Percentiles rank a stretch among this genome's conserved stretches.
Evolutionary conservation across 305 asterid genomes (phyloP).

Genomic region (Fraxinus angustifolia): DNA sequence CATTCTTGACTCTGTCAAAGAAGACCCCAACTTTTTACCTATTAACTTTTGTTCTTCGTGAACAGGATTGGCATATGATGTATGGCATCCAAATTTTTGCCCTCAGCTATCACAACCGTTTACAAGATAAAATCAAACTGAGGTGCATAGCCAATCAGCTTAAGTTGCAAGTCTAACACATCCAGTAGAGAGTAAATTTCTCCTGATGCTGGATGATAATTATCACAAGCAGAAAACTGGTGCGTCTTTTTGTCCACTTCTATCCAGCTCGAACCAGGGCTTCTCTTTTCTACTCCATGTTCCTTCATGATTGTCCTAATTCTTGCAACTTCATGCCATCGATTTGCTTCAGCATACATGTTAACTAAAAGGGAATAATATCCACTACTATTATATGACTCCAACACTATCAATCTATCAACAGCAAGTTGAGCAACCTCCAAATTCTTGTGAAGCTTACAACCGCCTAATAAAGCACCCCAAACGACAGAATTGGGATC

Average conservation of each 20-base stretch:
- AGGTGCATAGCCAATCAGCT: slow-evolving; percentile 26
- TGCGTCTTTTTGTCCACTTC: slow-evolving; percentile 49
- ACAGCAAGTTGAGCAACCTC: slow-evolving; percentile 60
- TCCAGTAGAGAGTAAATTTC: slow-evolving; percentile 41
- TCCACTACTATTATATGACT: slow-evolving; percentile 54
- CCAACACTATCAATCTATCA: slow-evolving; percentile 43
- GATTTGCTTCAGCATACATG: slow-evolving; percentile 47
- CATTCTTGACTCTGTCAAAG: neutral
- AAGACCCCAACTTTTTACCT: neutral
- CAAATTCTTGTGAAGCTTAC: slow-evolving; percentile 63
- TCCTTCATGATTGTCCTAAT: slow-evolving; percentile 53
- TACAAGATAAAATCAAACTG: slow-evolving; percentile 17
- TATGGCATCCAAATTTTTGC: neutral
- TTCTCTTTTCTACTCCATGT: slow-evolving; percentile 52
- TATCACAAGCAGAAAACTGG: slow-evolving; percentile 62
- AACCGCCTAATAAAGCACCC: slow-evolving; percentile 71
- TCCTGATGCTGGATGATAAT: slow-evolving; percentile 39
- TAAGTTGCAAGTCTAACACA: slow-evolving; percentile 47
- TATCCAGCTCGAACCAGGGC: slow-evolving; percentile 69
- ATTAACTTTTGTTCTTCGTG: neutral
- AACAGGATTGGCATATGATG: neutral
- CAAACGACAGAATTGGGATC: slow-evolving; percentile 65
- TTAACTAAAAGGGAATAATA: slow-evolving; percentile 39
- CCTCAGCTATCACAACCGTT: slow-evolving; percentile 6
- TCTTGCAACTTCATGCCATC: slow-evolving; percentile 54